Conservation (phyloP, 202 grass and related monocot species). For the Zoysia matrella region DNA sequence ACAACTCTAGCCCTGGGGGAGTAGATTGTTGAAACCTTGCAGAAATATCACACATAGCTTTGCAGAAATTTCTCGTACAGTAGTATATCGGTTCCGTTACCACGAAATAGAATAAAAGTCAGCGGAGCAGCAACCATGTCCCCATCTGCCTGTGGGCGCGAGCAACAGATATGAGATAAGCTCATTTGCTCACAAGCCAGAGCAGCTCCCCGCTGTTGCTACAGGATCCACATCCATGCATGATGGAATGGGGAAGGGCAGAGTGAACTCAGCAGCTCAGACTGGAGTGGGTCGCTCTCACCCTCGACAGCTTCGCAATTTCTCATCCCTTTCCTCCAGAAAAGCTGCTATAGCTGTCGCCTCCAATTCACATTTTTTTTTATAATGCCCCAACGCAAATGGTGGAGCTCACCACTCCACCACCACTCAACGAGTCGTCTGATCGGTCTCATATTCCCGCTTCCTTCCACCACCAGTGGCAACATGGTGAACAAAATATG, state of each 20-base stretch:
- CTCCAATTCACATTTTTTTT: slow-evolving; percentile 52
- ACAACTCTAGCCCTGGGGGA: too few species aligned
- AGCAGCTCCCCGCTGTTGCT: slow-evolving; percentile 46
- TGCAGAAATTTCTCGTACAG: too few species aligned
- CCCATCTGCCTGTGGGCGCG: slow-evolving; percentile 1
- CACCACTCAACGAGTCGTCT: slow-evolving; percentile 29
- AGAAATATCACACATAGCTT: too few species aligned
- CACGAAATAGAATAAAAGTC: too few species aligned
- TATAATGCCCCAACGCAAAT: slow-evolving; percentile 50
- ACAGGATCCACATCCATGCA: slow-evolving; percentile 42
- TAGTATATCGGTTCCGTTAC: too few species aligned
- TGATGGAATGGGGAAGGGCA: slow-evolving; percentile 25
- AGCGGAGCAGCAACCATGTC: not conserved
- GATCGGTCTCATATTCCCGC: slow-evolving; percentile 58
- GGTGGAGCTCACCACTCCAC: slow-evolving; percentile 68
- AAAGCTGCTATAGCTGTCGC: slow-evolving; percentile 47
- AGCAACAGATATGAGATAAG: slow-evolving; percentile 54
- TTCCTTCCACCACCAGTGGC: slow-evolving; percentile 23
- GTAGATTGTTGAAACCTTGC: too few species aligned
- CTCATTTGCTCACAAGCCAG: slow-evolving; percentile 46
- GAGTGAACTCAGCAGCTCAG: slow-evolving; percentile 18
- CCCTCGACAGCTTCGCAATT: slow-evolving; percentile 14
- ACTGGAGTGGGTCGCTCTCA: slow-evolving; percentile 38
- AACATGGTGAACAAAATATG: slow-evolving; percentile 27
- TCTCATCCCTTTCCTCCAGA: not conserved